A percentile compares a stretch with the other conserved stretches of the same genome.
Conservation (phyloP, 129 eudicot species). For the Oenanthe sinensis region DNA sequence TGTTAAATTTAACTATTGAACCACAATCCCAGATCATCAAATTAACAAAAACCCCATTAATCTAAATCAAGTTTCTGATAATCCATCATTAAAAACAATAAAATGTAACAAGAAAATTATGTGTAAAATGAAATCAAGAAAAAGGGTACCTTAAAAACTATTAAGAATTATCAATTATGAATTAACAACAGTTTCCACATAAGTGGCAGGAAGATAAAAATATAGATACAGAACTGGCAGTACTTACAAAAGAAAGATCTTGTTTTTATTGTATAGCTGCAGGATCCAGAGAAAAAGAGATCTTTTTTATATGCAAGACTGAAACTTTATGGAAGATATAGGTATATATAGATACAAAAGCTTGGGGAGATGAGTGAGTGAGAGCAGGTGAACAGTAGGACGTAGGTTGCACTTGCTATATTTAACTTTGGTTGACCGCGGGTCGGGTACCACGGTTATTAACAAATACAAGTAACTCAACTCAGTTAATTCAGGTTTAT, state of each 20-base stretch:
- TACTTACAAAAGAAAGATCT: slow-evolving; percentile 12
- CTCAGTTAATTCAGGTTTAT: too few relatives aligned
- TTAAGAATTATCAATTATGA: background rate
- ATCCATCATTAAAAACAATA: background rate
- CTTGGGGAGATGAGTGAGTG: background rate
- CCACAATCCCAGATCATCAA: background rate
- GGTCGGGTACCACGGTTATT: too few relatives aligned
- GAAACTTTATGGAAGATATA: background rate
- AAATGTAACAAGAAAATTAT: background rate
- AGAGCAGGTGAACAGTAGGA: slow-evolving; percentile 8
- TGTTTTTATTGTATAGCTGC: slow-evolving; percentile 6
- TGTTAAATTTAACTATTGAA: background rate
- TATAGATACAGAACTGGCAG: slow-evolving; percentile 8
- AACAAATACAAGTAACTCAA: too few relatives aligned
- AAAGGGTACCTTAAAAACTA: background rate
- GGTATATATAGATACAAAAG: background rate
- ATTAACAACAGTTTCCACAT: background rate
- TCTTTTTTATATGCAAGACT: background rate
- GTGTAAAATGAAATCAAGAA: background rate
- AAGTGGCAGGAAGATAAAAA: background rate
- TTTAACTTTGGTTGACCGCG: too few relatives aligned
- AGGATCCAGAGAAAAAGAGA: background rate
- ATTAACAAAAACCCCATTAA: background rate
- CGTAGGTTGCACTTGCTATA: background rate
- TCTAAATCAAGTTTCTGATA: background rate